Percentiles rank a stretch among this genome's conserved stretches.
Conservation (phyloP, 2,329 filamentous ascomycete genomes). For the Pseudocercospora macadamiae region DNA sequence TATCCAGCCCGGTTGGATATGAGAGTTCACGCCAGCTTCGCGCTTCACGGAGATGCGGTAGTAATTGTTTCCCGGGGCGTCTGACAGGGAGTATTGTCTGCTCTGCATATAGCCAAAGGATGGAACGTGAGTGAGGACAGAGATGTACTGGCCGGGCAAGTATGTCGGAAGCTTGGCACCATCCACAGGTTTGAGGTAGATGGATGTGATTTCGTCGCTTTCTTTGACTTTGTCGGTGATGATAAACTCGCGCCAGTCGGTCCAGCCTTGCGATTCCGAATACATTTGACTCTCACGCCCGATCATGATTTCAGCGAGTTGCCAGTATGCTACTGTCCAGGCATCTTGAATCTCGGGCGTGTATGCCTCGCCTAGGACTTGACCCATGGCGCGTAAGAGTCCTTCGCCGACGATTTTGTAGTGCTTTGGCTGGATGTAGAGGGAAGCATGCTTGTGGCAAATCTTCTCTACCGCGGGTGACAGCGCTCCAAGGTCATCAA, state of each 20-base stretch:
- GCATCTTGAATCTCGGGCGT: slow-evolving; percentile 67
- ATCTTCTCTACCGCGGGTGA: slow-evolving; percentile 65
- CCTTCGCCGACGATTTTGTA: slow-evolving; percentile 72
- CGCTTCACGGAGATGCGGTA: slow-evolving; percentile 74
- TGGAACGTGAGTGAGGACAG: slow-evolving; percentile 62
- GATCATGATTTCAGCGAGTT: slow-evolving; percentile 74
- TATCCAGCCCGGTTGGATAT: slow-evolving; percentile 64
- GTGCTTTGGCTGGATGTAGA: slow-evolving; percentile 69
- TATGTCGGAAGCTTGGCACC: slow-evolving; percentile 63
- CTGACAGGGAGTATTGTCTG: slow-evolving; percentile 73
- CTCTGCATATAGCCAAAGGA: slow-evolving; percentile 65
- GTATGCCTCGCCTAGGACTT: slow-evolving; percentile 68
- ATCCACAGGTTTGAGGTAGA: slow-evolving; percentile 69
- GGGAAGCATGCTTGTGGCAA: slow-evolving; percentile 73
- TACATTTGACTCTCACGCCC: slow-evolving; percentile 67
- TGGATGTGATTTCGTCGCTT: slow-evolving; percentile 69
- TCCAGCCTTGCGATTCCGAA: slow-evolving; percentile 63
- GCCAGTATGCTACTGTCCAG: slow-evolving; percentile 73
- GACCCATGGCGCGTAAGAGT: slow-evolving; percentile 67
- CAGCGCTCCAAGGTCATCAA: slow-evolving; percentile 67
- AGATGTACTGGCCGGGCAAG: slow-evolving; percentile 73
- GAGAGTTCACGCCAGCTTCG: slow-evolving; percentile 58
- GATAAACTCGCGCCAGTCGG: slow-evolving; percentile 67
- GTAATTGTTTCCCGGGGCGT: slow-evolving; percentile 62
- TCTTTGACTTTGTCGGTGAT: slow-evolving; percentile 68